Evolutionary conservation across 805 yeast species (phyloP).

Genomic region (Saturnispora saitoi): DNA sequence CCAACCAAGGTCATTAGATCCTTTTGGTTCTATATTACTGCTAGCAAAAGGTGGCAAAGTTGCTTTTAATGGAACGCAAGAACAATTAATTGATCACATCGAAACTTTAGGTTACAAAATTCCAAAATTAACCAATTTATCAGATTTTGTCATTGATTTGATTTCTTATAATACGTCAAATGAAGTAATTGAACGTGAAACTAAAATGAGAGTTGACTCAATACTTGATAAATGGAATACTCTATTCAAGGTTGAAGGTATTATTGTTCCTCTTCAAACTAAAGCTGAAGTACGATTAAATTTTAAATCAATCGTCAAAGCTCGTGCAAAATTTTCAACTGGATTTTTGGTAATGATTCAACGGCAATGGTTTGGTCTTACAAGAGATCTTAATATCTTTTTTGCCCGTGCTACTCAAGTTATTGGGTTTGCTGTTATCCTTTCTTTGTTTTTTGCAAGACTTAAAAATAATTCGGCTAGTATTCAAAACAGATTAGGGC

Average conservation of each 20-base stretch:
- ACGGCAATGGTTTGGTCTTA: constrained; percentile 36
- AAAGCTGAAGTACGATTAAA: constrained; percentile 13
- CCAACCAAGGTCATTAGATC: constrained; percentile 65
- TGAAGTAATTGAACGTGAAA: constrained; percentile 31
- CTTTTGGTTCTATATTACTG: constrained; percentile 64
- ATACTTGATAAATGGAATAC: constrained; percentile 34
- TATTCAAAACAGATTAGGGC: constrained; percentile 60
- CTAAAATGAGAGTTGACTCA: constrained; percentile 32
- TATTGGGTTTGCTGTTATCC: constrained; percentile 52
- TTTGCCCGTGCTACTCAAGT: constrained; percentile 60
- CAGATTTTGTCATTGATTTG: constrained; percentile 66
- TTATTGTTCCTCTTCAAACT: constrained; percentile 9
- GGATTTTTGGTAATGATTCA: constrained; percentile 29
- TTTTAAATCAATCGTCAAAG: constrained; percentile 26
- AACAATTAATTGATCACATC: constrained; percentile 41
- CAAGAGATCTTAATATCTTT: constrained; percentile 47
- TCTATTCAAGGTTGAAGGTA: not conserved
- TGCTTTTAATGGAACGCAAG: constrained; percentile 55
- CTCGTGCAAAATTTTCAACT: constrained; percentile 26
- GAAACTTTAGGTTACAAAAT: constrained; percentile 41
- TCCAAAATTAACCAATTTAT: constrained; percentile 57
- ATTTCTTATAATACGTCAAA: constrained; percentile 49
- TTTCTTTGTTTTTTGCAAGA: constrained; percentile 62
- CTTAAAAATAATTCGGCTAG: constrained; percentile 41
- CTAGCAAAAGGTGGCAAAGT: constrained; percentile 67